Evolutionary conservation across 257 asterid species (phyloP), one percentile per base, ranked within the genome.

Genomic region (Capsicum pubescens): DNA sequence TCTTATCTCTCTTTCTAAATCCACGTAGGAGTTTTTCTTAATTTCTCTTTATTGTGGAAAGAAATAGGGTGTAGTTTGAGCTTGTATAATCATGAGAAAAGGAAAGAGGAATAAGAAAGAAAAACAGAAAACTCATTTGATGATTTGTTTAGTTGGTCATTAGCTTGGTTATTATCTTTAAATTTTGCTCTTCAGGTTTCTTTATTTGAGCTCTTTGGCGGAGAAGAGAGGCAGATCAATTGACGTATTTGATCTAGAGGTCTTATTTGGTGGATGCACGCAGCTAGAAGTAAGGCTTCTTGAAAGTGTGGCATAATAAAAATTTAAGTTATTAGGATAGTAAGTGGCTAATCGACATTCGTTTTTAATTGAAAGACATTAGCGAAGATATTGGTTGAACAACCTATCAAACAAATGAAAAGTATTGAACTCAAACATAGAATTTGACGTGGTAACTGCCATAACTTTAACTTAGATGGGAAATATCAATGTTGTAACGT

Each of bases 251-350:
- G 97, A 97, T 90, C 93, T 97, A 48, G 95, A 94, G 92, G 97
- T 92, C 70, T 90, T 97, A 92, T 97, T 94, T 88, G 87, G 83
- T 81, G 97, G 99, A 90, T 97, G 99, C 92, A 82, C 92, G 82
- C 95, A 90, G 72, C 90, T 94, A 95, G 99, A 97, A 97, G 99
- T 94, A 97, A 93, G 98, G 86, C 83, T 87, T 85, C 87, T 76
- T 76, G 81, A 76, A 76, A 76, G 46, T 76, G 63, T 76, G 26
- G 63, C 81, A 76, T 52, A 52, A 0, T 26, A 76, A 52, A 52
- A 8, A 76, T 76, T 12, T 76, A 76, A 14, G 59, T 52, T 52
- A 14, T 14, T 76, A 26, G 81, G 81, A 76, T 48, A 26, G 26
- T 52, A 12, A 52, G 26, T 4, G 63, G 81, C 64, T 70, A 44